Evolutionary conservation across 805 yeast species (phyloP), one percentile per base, ranked within the genome.

Genomic region (Ogataea ramenticola): DNA sequence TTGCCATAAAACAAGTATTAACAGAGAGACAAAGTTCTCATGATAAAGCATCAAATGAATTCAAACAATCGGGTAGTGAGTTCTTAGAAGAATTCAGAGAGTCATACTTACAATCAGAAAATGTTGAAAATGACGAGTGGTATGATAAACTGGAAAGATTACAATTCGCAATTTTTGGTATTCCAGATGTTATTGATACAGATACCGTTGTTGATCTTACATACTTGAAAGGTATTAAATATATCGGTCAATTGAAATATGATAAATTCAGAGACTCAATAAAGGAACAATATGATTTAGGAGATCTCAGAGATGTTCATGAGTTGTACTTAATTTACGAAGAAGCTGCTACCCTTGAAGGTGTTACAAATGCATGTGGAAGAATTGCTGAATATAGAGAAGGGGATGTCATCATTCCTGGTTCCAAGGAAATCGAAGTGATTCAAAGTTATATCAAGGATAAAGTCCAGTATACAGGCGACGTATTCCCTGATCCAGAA

Each of bases 151-250:
- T 90, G 46, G 80, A 79, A 45, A 79, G 98, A 58, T 73, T 89
- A 53, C 95, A 86, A 61, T 78, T 72, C 53, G 90, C 95, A 0
- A 61, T 88, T 26, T 90, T 80, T 57, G 96, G 96, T n/a, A 84
- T 89, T 44, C 79, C 80, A 47, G 87, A 86, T 26, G 79, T 77
- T 43, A 68, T 76, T 44, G 70, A 79, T 39, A 81, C 74, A 44
- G 78, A 78, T 43, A 74, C 81, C 51, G 60, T 65, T 16, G 79
- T 80, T 14, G 84, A 83, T 55, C 66, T 71, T 41, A 68, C 71
- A 45, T 83, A 84, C 42, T 66, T 79, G 24, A 68, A 75, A 43
- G 96, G 96, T 21, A 68, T 90, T 36, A 69, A 77, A 52, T 77
- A 66, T 51, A 75, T 87, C 35, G 87, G 95, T 24, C 70, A 77